A percentile compares a stretch with the other conserved stretches of the same genome.
Evolutionary conservation across 1,284 basidiomycete genomes (phyloP).

Genomic region (Cutaneotrichosporon sp.): DNA sequence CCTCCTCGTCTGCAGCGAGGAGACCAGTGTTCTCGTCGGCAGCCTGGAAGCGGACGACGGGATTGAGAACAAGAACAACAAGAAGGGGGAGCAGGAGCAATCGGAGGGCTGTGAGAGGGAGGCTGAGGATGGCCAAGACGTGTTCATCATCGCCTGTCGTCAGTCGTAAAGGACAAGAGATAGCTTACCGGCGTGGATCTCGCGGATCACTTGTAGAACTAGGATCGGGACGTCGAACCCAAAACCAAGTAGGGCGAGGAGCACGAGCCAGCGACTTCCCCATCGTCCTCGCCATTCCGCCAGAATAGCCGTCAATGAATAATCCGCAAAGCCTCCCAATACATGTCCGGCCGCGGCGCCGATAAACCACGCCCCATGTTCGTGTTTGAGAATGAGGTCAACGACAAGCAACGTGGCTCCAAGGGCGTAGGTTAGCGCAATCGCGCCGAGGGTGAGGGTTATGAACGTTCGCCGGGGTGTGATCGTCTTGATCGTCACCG

Average conservation of each 20-base stretch:
- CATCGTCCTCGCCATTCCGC: constrained; percentile 41
- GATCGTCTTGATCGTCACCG: constrained; percentile 42
- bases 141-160: constrained; percentile 27
- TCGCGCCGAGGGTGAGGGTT: constrained; percentile 33
- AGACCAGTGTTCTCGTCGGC: constrained; percentile 42
- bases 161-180: background rate
- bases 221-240: constrained; percentile 43
- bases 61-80: constrained; percentile 33
- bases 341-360: constrained; percentile 25
- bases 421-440: constrained; percentile 33
- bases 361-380: constrained; percentile 21
- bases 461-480: constrained; percentile 43
- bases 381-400: constrained; percentile 27
- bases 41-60: constrained; percentile 38
- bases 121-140: constrained; percentile 38
- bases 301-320: constrained; percentile 35
- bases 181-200: constrained; percentile 37
- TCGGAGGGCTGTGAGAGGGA: constrained; percentile 38
- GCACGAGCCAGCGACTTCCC: constrained; percentile 33
- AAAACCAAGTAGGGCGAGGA: constrained; percentile 35
- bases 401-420: constrained; percentile 35
- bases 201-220: constrained; percentile 35
- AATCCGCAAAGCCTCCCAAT: constrained; percentile 39
- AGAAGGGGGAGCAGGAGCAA: constrained; percentile 39
- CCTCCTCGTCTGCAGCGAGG: constrained; percentile 20